Base-by-base conservation (phyloP, 306 rosid species). In the Coriaria nepalensis region DNA sequence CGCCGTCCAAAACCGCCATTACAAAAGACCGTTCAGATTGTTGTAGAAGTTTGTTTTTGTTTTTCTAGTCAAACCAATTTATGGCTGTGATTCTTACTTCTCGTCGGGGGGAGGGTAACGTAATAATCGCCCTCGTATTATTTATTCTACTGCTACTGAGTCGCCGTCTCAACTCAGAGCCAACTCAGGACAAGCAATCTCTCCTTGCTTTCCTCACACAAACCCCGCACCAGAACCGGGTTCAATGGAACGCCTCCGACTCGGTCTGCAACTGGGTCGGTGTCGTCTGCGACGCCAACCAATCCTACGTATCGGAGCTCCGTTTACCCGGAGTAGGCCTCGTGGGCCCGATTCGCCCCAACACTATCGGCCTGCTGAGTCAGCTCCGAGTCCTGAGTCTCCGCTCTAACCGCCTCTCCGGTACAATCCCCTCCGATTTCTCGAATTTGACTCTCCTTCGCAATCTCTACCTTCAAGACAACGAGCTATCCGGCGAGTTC, bases 241-340 rank as follows among this genome's bases (percentile, higher is more conserved):
- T 92, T 49, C 81, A 72, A 51, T 92, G 98, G 98, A 81, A 85
- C 78, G 38, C 81, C 0, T 65, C 96, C 4, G 72, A 4, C 35
- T 82, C 96, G 12, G 94, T 74, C 37, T 92, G 98, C 80, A 53
- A 57, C 13, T 92, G 98, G 98, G 69, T 92, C 7, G 99, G 99
- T 2, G 70, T 92, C 7, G 13, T 2, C 37, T 92, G 99, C 37
- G 86, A 78, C 43, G 43, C 44, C 0, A 53, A 72, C 4, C 45
- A 29, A 7, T 69, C 96, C 14, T 82, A 10, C 20, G 96, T 92
- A 0, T 64, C 47, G 10, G 13, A 70, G 0, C 82, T 92, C 47
- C 93, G 87, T 34, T 64, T 92, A 0, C 99, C 99, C 1, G 99
- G 78, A 2, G 99, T 66, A 2, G 99, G 74, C 0, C 81, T 92